Conservation (phyloP, 192 early-diverging fungal genomes). For the Chytriomyces sp. region DNA sequence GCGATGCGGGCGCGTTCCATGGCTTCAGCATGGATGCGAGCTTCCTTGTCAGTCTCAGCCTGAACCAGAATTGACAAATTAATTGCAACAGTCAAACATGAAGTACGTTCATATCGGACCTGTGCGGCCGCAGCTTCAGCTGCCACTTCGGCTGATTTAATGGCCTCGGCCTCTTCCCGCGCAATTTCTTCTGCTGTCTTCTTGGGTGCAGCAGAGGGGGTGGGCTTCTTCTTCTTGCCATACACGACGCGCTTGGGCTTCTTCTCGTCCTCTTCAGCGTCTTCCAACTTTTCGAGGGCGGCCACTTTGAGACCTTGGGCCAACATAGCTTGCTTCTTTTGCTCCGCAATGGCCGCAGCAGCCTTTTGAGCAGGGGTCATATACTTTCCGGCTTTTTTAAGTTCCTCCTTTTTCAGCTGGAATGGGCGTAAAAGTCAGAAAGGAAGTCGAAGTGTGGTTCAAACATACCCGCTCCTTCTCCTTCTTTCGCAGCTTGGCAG, state of each 20-base stretch:
- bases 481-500: slow-evolving; percentile 54
- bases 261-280: slow-evolving; percentile 39
- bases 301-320: slow-evolving; percentile 73
- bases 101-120: slow-evolving; percentile 10
- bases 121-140: slow-evolving; percentile 24
- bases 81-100: background rate
- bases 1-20: slow-evolving; percentile 21
- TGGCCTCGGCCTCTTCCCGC: slow-evolving; percentile 13
- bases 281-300: slow-evolving; percentile 51
- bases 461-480: slow-evolving; percentile 22
- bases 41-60: slow-evolving; percentile 28
- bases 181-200: slow-evolving; percentile 7
- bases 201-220: slow-evolving; percentile 23
- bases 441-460: background rate
- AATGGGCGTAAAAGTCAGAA: background rate
- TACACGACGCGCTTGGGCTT: slow-evolving; percentile 76
- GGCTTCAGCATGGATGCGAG: slow-evolving; percentile 30
- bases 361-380: slow-evolving; percentile 92
- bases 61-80: slow-evolving; percentile 4
- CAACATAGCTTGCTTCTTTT: slow-evolving; percentile 75
- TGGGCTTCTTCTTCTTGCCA: slow-evolving; percentile 74
- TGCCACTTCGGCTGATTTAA: slow-evolving; percentile 11
- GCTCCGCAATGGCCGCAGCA: slow-evolving; percentile 69
- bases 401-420: slow-evolving; percentile 82
- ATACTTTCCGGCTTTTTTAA: slow-evolving; percentile 89